Percentiles rank a stretch among this genome's conserved stretches.
phyloP scores from a whole-genome alignment of 1,284 basidiomycete genomes.

The Puccinia coronata region DNA sequence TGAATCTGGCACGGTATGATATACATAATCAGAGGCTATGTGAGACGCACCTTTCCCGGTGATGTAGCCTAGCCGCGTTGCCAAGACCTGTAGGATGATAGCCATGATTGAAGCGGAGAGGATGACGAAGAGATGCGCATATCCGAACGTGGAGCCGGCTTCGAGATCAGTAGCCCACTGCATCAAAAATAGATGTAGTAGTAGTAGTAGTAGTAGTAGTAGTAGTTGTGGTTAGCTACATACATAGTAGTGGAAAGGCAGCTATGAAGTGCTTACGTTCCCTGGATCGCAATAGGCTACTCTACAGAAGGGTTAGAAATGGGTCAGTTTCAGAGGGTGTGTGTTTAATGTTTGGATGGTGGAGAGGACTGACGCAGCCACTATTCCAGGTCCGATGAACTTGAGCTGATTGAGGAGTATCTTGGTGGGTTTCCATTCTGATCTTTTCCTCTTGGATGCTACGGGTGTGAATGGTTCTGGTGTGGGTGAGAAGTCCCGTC shows the following conservation, averaged over 20 bases:
- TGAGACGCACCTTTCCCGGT: slow-evolving; percentile 58
- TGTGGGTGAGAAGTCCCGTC: too few relatives aligned
- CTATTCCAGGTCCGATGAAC: slow-evolving; percentile 61
- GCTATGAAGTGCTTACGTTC: slow-evolving; percentile 29
- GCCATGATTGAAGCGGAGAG: slow-evolving; percentile 61
- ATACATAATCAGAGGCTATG: too few relatives aligned
- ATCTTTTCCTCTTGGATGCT: too few relatives aligned
- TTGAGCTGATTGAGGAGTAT: too few relatives aligned
- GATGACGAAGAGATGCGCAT: slow-evolving; percentile 81
- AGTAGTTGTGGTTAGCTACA: background rate
- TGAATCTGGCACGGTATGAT: too few relatives aligned
- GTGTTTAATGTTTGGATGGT: too few relatives aligned
- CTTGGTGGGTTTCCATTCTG: too few relatives aligned
- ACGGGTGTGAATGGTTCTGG: too few relatives aligned
- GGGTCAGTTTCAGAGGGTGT: background rate
- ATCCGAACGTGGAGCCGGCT: slow-evolving; percentile 64
- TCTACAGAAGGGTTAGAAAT: background rate
- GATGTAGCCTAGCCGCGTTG: slow-evolving; percentile 64
- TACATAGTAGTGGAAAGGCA: too few relatives aligned
- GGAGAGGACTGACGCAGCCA: slow-evolving; percentile 58
- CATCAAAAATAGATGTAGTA: background rate
- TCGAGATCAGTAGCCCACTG: slow-evolving; percentile 58
- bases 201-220: background rate
- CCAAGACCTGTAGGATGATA: slow-evolving; percentile 60
- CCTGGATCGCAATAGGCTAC: slow-evolving; percentile 44